Conservation (phyloP, 2,329 filamentous ascomycete genomes). For the Phaeosphaeria sp. region DNA sequence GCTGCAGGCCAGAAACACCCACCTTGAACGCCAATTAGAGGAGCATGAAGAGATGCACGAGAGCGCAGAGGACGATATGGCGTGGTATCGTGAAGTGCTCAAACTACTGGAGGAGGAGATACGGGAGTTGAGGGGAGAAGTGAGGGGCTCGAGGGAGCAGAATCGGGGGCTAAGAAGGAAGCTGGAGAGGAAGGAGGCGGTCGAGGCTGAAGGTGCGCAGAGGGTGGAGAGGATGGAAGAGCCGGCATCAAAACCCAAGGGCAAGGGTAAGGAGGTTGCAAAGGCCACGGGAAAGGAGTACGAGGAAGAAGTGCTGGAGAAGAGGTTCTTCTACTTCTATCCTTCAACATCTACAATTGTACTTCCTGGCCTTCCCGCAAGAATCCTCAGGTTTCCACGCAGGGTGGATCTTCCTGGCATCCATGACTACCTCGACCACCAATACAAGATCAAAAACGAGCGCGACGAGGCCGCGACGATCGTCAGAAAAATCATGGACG, state of each 20-base stretch:
- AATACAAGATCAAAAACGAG: neutral
- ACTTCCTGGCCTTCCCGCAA: neutral
- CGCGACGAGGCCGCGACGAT: conserved; percentile 1
- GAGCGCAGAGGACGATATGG: conserved; percentile 8
- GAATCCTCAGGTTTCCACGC: conserved; percentile 12
- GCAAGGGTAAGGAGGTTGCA: neutral
- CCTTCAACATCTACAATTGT: neutral
- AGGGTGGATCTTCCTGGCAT: conserved; percentile 3
- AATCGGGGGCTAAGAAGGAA: neutral
- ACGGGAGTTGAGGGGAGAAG: neutral
- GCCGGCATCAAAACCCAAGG: neutral
- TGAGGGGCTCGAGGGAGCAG: neutral
- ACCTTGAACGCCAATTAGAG: conserved; percentile 12
- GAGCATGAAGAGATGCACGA: conserved; percentile 5
- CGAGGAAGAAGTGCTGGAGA: neutral
- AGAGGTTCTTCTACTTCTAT: neutral
- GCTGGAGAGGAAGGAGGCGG: neutral
- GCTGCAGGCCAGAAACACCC: conserved; percentile 9
- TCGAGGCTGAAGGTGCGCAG: neutral
- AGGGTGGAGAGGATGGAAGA: neutral
- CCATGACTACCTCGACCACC: conserved; percentile 8
- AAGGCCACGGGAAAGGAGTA: conserved; percentile 1
- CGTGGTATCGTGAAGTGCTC: conserved; percentile 10
- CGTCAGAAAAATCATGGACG: conserved; percentile 20
- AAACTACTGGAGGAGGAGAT: conserved; percentile 3